phyloP scores from a whole-genome alignment of 257 asterid genomes.

The Solanum lycopersicoides region DNA sequence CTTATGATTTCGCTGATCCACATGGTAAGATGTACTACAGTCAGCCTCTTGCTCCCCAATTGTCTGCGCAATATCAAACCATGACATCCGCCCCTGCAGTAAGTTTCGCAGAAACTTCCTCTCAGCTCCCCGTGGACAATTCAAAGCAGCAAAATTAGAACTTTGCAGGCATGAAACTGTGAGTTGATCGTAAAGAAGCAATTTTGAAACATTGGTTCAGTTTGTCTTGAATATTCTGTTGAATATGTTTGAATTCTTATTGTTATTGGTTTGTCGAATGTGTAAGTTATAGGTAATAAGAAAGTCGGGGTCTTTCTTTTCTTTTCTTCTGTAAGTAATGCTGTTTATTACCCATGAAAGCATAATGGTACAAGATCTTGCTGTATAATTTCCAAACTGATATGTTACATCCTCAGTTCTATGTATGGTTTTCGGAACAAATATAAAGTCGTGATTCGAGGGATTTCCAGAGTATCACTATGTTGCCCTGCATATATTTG shows the following conservation, averaged over 20 bases:
- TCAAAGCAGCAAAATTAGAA: slow-evolving; percentile 3
- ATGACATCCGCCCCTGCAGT: slow-evolving; percentile 1
- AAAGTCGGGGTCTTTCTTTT: neutral
- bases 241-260: neutral
- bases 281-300: slow-evolving; percentile 1
- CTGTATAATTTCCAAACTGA: neutral
- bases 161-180: neutral
- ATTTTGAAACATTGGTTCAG: slow-evolving; percentile 4
- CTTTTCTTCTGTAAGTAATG: slow-evolving; percentile 2
- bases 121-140: slow-evolving; percentile 3
- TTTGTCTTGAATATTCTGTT: neutral
- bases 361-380: neutral
- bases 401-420: neutral
- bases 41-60: slow-evolving; percentile 4
- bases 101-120: neutral
- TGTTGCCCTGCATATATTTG: neutral
- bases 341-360: slow-evolving; percentile 1
- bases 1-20: slow-evolving; percentile 7
- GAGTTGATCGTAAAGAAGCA: neutral
- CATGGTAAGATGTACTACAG: slow-evolving; percentile 3
- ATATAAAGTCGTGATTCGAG: neutral
- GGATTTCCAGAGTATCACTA: neutral
- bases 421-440: neutral
- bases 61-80: slow-evolving; percentile 2
- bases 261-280: neutral